Evolutionary conservation across 2,329 filamentous ascomycete genomes (phyloP).

Genomic region (Lachnellula cervina): DNA sequence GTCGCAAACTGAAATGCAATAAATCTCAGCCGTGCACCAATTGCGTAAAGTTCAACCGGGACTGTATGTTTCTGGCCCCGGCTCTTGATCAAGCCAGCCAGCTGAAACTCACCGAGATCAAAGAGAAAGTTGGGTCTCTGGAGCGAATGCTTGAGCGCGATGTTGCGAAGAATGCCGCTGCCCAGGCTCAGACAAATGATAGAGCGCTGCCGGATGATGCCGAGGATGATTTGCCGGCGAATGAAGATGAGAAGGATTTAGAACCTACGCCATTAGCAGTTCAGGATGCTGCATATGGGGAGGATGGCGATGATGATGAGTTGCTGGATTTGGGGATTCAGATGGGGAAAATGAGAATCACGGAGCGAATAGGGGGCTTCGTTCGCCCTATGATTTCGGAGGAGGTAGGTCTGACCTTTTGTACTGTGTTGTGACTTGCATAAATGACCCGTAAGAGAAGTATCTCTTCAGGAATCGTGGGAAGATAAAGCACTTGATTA

Average conservation of each 20-base stretch:
- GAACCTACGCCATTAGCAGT: conserved; percentile 59
- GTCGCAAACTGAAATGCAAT: conserved; percentile 75
- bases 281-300: conserved; percentile 64
- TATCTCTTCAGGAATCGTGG: not conserved
- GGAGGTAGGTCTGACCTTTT: conserved; percentile 52
- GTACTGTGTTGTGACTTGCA: too few relatives aligned
- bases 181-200: conserved; percentile 8
- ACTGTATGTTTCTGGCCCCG: conserved; percentile 38
- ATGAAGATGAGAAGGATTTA: conserved; percentile 57
- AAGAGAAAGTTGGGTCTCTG: conserved; percentile 70
- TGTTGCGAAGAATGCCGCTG: conserved; percentile 46
- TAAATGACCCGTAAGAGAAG: not conserved
- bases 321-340: conserved; percentile 67
- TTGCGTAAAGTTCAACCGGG: conserved; percentile 38
- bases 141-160: conserved; percentile 67
- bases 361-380: conserved; percentile 68
- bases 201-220: conserved; percentile 41
- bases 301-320: conserved; percentile 59
- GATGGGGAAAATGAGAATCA: conserved; percentile 68
- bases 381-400: conserved; percentile 66
- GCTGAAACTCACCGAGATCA: conserved; percentile 68
- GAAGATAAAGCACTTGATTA: too few relatives aligned
- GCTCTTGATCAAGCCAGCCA: conserved; percentile 63
- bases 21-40: conserved; percentile 62
- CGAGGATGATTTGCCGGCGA: conserved; percentile 38